Evolutionary conservation across 768 basidiomycete genomes (phyloP).

Genomic region (Collybia nuda): DNA sequence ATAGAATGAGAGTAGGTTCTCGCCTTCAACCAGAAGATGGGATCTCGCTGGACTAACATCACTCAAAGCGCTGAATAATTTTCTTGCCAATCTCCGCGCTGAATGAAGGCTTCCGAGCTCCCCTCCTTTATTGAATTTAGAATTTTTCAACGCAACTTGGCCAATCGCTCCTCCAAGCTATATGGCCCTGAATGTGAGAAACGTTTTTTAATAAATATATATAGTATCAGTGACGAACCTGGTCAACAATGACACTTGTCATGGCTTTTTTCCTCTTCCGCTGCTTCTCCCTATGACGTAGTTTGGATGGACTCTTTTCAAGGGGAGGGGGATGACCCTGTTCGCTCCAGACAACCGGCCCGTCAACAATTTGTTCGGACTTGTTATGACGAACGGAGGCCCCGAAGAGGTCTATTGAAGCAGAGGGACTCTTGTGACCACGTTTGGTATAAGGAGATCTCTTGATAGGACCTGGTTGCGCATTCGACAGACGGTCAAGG

Average conservation of each 20-base stretch:
- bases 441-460: constrained; percentile 41
- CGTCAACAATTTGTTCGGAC: constrained; percentile 11
- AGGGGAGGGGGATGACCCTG: constrained; percentile 3
- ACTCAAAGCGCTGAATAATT: constrained; percentile 63
- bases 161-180: constrained; percentile 63
- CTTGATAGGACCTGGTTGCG: constrained; percentile 43
- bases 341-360: constrained; percentile 10
- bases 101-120: constrained; percentile 59
- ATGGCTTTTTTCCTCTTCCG: constrained; percentile 50
- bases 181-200: constrained; percentile 1
- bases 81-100: constrained; percentile 65
- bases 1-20: constrained; percentile 7
- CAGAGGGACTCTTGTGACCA: constrained; percentile 41
- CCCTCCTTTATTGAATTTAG: constrained; percentile 54
- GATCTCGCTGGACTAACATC: constrained; percentile 58
- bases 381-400: constrained; percentile 12
- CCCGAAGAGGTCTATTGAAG: constrained; percentile 32
- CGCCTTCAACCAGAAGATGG: constrained; percentile 69
- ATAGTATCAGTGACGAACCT: constrained; percentile 38
- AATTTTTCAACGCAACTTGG: constrained; percentile 69
- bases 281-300: constrained; percentile 28
- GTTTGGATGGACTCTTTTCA: constrained; percentile 14
- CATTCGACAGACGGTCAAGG: constrained; percentile 70
- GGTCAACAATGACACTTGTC: constrained; percentile 70
- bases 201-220: neutral